Evolutionary conservation across 148 eudicot species (phyloP).

Genomic region (Agrostemma githago): DNA sequence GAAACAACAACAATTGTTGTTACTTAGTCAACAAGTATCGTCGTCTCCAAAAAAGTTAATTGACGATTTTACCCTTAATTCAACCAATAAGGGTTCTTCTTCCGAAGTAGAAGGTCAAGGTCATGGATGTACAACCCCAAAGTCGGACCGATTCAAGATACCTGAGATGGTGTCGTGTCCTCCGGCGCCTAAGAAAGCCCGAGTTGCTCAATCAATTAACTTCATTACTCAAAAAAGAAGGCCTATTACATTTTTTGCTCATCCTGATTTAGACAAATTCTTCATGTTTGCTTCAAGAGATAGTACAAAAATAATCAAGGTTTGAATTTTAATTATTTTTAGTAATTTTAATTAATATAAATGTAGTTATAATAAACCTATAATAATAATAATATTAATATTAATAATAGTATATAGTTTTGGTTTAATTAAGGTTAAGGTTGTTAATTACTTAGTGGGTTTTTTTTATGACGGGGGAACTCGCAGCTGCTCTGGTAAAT

Average conservation of each 20-base stretch:
- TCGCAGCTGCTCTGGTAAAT: neutral
- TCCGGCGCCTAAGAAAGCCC: conserved; percentile 50
- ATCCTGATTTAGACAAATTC: conserved; percentile 49
- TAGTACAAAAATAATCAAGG: conserved; percentile 20
- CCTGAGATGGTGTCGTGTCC: conserved; percentile 51
- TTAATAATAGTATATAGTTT: neutral
- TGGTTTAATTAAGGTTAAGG: neutral
- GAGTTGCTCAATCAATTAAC: conserved; percentile 3
- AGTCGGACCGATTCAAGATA: conserved; percentile 37
- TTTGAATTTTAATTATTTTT: conserved; percentile 17
- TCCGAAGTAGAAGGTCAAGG: neutral
- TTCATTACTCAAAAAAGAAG: conserved; percentile 21
- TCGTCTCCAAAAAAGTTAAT: neutral
- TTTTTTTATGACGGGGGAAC: neutral
- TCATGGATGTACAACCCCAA: conserved; percentile 41
- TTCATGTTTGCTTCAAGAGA: conserved; percentile 34
- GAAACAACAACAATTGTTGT: conserved; percentile 6
- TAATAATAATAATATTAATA: neutral
- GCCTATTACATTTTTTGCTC: conserved; percentile 41
- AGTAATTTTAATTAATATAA: neutral
- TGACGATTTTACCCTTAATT: neutral
- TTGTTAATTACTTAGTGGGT: neutral
- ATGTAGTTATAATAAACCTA: too few species aligned
- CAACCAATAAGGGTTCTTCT: conserved; percentile 2
- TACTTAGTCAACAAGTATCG: neutral